Evolutionary conservation across 2,329 filamentous ascomycete species (phyloP).

Genomic region (Phialophora verrucosa): DNA sequence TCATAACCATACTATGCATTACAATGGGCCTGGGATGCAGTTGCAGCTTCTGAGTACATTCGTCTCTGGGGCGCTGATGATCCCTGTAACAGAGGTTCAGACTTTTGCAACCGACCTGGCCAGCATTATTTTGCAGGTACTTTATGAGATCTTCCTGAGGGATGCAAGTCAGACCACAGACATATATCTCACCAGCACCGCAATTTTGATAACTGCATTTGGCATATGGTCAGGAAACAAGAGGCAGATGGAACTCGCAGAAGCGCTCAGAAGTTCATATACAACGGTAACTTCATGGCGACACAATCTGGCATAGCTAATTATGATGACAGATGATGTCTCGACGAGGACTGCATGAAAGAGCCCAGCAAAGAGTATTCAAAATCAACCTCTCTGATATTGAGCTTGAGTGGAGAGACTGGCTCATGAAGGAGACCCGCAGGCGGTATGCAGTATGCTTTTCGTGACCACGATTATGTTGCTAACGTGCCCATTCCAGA

Average conservation of each 20-base stretch:
- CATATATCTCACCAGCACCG: conserved; percentile 13
- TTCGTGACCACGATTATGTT: background rate
- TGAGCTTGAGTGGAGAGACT: background rate
- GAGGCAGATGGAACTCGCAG: conserved; percentile 13
- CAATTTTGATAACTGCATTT: conserved; percentile 11
- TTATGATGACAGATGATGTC: background rate
- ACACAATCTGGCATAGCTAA: background rate
- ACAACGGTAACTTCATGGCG: conserved; percentile 3
- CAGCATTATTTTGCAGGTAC: background rate
- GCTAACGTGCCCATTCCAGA: background rate
- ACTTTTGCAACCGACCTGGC: background rate
- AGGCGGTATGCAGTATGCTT: background rate
- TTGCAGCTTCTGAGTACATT: background rate
- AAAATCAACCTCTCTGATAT: background rate
- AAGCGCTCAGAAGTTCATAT: conserved; percentile 13
- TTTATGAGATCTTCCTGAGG: conserved; percentile 4
- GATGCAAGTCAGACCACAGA: conserved; percentile 13
- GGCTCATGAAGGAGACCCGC: background rate
- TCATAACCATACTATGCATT: background rate
- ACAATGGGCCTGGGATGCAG: background rate
- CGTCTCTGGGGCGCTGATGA: background rate
- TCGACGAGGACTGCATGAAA: background rate
- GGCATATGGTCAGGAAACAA: conserved; percentile 13
- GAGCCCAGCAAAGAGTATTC: background rate
- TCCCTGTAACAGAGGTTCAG: background rate